These are phyloP conservation scores for Scutellaria baicalensis DNA, from an alignment of 257 asterid genomes.

Conservation along the genomic window DNA sequence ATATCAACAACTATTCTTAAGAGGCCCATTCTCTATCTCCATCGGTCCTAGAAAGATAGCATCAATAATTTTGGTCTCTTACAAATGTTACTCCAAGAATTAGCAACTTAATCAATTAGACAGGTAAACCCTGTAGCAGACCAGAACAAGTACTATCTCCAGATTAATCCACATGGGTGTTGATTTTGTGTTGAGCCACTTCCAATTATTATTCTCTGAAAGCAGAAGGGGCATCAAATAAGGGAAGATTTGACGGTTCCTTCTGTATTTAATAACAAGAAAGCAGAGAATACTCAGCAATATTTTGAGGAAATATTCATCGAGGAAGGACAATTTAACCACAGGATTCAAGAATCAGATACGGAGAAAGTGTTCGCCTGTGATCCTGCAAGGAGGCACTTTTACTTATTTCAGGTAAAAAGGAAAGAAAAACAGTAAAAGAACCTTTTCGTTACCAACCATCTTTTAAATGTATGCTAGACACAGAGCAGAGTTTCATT, in stretches of 20 bases:
- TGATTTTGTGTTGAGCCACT: background rate
- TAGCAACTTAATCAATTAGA: background rate
- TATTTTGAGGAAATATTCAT: background rate
- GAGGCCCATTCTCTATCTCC: too few relatives aligned
- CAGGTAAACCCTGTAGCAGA: background rate
- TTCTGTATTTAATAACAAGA: background rate
- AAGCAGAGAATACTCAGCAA: background rate
- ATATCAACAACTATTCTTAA: background rate
- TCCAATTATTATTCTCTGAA: background rate
- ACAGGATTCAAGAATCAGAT: background rate
- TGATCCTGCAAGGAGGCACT: background rate
- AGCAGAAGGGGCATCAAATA: background rate
- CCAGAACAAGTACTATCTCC: background rate
- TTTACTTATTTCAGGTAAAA: background rate
- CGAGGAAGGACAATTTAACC: background rate
- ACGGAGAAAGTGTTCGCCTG: background rate
- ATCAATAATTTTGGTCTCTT: background rate
- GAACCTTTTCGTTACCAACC: background rate
- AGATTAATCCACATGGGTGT: background rate
- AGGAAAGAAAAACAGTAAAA: background rate
- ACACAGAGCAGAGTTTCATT: background rate
- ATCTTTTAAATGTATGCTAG: slow-evolving; percentile 10
- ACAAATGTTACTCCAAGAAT: background rate
- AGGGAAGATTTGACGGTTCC: background rate
- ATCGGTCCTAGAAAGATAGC: background rate